Base-by-base conservation (phyloP, 2,329 filamentous ascomycete species). In the Colletotrichum karsti region DNA sequence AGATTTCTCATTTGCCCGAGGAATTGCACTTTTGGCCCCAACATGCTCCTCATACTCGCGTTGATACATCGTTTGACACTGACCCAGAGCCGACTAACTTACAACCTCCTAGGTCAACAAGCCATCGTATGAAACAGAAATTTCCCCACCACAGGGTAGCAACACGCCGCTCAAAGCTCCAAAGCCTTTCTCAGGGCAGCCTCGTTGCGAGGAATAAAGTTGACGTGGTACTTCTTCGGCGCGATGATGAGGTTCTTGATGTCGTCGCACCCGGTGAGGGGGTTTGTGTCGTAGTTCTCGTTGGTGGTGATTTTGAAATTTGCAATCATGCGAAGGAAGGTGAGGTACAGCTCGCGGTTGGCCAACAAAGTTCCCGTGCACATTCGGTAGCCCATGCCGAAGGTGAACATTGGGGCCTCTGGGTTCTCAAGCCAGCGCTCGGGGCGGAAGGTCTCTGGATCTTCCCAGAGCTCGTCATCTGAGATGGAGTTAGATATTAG, bases 391-490 rank as follows among this genome's bases (percentile, higher is more conserved):
- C 86, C 86, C 3, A 86, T 84, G 0, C 85, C 85, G 66, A 86
- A 88, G 39, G 80, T 84, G 69, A 85, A 88, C 69, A 87, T 85
- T 1, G 84, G 84, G 4, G 83, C 84, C 4, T 76, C 72, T 3
- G 74, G 73, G 28, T 73, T 72, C 15, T 72, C 83, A 77, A 80
- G 74, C 79, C 71, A 88, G n/a, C 77, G 76, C 62, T 78, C 83
- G 12, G 82, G 78, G 7, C 90, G 78, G 73, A 91, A 92, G 13
- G 86, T 83, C 58, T 91, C 87, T 0, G 90, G 88, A 4, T 88
- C 82, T 72, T 90, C 90, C 80, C 91, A 92, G 73, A 91, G 87
- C 1, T 81, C 79, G 10, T 83, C 82, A 72, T 92, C 90, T 78
- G 46, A 6, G 7, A 12, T 12, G 4, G 7, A 15, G 42, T 37